A percentile compares a stretch with the other conserved stretches of the same genome.
phyloP scores from a whole-genome alignment of 1,139 yeast genomes.

The Taphrina pruni region DNA sequence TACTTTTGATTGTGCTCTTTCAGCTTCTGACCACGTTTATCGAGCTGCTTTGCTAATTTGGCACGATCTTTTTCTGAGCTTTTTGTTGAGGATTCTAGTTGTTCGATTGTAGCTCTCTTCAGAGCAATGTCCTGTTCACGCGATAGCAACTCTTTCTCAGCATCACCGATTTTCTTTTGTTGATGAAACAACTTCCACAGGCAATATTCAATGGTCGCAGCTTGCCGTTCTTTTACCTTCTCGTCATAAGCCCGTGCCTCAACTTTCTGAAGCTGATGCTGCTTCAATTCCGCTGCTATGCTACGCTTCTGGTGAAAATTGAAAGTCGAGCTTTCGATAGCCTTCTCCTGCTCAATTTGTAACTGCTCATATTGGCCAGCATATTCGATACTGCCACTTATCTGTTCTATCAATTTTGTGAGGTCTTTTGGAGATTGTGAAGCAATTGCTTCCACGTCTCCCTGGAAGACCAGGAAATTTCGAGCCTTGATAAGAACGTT shows the following conservation, averaged over 20 bases:
- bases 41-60: constrained; percentile 56
- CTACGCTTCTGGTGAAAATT: constrained; percentile 76
- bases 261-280: constrained; percentile 74
- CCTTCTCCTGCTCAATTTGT: constrained; percentile 68
- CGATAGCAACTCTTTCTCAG: constrained; percentile 42
- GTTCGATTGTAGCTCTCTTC: constrained; percentile 51
- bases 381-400: constrained; percentile 64
- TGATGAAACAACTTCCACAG: constrained; percentile 73
- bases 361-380: constrained; percentile 71
- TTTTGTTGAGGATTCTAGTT: constrained; percentile 50
- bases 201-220: constrained; percentile 59
- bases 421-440: constrained; percentile 81
- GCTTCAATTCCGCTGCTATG: constrained; percentile 75
- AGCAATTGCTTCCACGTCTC: constrained; percentile 94
- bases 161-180: constrained; percentile 56
- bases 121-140: constrained; percentile 27
- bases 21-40: constrained; percentile 56
- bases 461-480: constrained; percentile 93
- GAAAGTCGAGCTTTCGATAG: constrained; percentile 68
- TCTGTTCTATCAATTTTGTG: constrained; percentile 74
- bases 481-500: constrained; percentile 87
- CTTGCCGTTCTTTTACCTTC: constrained; percentile 59
- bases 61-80: constrained; percentile 54
- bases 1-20: constrained; percentile 55
- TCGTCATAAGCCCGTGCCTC: constrained; percentile 74